Base-by-base conservation (phyloP, 306 rosid species). In the Ormosia emarginata region DNA sequence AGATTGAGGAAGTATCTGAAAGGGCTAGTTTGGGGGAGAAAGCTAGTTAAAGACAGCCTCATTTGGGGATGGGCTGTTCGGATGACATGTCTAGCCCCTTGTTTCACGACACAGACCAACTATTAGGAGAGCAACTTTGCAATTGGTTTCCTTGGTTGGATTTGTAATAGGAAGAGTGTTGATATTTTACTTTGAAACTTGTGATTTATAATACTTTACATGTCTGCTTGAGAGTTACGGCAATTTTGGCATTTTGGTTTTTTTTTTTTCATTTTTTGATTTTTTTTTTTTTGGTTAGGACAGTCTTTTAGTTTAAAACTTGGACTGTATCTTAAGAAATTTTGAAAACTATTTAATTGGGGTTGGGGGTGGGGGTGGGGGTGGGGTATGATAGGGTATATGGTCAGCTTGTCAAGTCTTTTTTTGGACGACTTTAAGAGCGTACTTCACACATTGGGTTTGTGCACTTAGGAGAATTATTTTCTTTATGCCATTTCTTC, bases 1-100 rank as follows among this genome's bases (percentile, higher is more conserved):
- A 87, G 84, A 87, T 74, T 52, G 86, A 92, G 82, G 90, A 88
- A 44, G 75, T 67, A 37, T 57, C 88, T 4, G 83, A 88, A 77
- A 8, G 17, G 49, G 72, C 49, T 15, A 75, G 70, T 8, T 81
- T 66, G 46, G 88, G 36, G 65, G 81, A 67, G 47, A 50, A 77
- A 77, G 79, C 65, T 65, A 80, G 86, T 79, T 62, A 66, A 87
- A 52, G 61, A 47, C 33, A 61, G 64, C 63, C 15, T 61, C 57
- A 6, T 74, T 30, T 59, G 75, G 63, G 44, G 39, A 57, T 34
- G 29, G 46, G 66, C 44, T 43, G 18, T 49, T 76, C 34, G 41
- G 36, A 34, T 56, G 64, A 32, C 64, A 52, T 74, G 52, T 63
- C 72, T 70, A 53, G 17, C 62, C 69, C 81, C 67, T 77, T 84